Evolutionary conservation across 768 basidiomycete genomes (phyloP), one percentile per base, ranked within the genome.

Genomic region (Leucocoprinus sp.): DNA sequence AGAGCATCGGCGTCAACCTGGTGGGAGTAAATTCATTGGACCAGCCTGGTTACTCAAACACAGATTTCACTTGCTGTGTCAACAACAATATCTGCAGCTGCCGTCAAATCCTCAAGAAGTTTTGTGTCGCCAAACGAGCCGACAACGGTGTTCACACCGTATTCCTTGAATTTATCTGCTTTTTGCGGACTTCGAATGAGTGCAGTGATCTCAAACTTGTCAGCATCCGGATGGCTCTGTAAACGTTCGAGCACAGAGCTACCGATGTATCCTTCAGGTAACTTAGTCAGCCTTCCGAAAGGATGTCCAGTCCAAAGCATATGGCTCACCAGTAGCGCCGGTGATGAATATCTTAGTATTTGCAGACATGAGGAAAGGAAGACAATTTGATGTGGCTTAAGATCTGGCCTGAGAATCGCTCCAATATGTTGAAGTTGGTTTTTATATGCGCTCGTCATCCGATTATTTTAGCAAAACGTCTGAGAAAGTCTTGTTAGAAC

Each of bases 161-260:
- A 56, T 5, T 54, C 42, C 36, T 58, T 57, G 37, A 77, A 55
- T 46, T 67, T 64, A 29, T 65, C 67, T 0, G 73, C 75, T 49
- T 75, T 76, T 43, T 69, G 65, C 2, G 57, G 46, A 22, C 60
- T 64, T 26, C 74, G 70, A 4, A 76, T 67, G 9, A 76, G 60
- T 5, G 63, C 69, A 2, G 68, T 72, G 33, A 76, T 66, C 8
- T 64, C 59, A 46, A 71, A 64, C 6, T 58, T 56, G 11, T 54
- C 37, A 24, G 59, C 54, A 5, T 66, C 56, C 1, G 68, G 59
- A 40, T 67, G 70, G 0, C 51, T 47, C 7, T 75, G 58, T 38
- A 77, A 62, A n/a, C 63, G 67, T n/a, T 57, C 38, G 18, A 77
- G 63, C 24, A 74, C 63, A 4, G 70, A 54, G 35, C 73, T 71